These are phyloP conservation scores for Kodamaea nitidulidarum DNA, from an alignment of 805 yeast species.

Conservation along the genomic window DNA sequence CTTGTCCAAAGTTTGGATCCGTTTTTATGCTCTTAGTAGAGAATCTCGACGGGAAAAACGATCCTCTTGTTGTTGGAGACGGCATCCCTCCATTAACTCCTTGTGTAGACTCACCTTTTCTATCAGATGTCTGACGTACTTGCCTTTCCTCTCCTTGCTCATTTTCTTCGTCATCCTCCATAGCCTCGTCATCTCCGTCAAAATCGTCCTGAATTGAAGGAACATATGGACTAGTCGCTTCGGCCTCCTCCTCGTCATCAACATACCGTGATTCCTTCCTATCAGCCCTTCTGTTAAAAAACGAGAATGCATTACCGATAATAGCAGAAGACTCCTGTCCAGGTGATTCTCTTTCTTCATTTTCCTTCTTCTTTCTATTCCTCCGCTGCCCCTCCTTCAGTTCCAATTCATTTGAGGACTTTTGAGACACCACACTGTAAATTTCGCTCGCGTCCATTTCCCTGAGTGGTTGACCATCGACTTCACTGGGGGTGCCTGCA, in stretches of 20 bases:
- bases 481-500: background rate
- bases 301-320: slow-evolving; percentile 30
- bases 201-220: slow-evolving; percentile 3
- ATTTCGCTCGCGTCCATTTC: slow-evolving; percentile 11
- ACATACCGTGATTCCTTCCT: slow-evolving; percentile 30
- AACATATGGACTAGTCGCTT: slow-evolving; percentile 13
- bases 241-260: slow-evolving; percentile 27
- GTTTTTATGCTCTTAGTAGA: background rate
- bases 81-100: background rate
- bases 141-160: slow-evolving; percentile 5
- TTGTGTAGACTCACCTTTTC: background rate
- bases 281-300: slow-evolving; percentile 27
- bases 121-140: background rate
- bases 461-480: slow-evolving; percentile 3
- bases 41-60: slow-evolving; percentile 11
- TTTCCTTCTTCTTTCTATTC: background rate
- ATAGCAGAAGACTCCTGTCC: slow-evolving; percentile 22
- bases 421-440: slow-evolving; percentile 9
- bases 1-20: slow-evolving; percentile 5
- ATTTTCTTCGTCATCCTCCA: background rate
- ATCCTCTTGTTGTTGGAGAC: slow-evolving; percentile 3
- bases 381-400: background rate
- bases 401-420: slow-evolving; percentile 3
- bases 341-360: slow-evolving; percentile 10
- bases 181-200: too few relatives aligned